Base-by-base conservation (phyloP, 495 filamentous ascomycete genomes). In the Hypoxylon subgilvum region DNA sequence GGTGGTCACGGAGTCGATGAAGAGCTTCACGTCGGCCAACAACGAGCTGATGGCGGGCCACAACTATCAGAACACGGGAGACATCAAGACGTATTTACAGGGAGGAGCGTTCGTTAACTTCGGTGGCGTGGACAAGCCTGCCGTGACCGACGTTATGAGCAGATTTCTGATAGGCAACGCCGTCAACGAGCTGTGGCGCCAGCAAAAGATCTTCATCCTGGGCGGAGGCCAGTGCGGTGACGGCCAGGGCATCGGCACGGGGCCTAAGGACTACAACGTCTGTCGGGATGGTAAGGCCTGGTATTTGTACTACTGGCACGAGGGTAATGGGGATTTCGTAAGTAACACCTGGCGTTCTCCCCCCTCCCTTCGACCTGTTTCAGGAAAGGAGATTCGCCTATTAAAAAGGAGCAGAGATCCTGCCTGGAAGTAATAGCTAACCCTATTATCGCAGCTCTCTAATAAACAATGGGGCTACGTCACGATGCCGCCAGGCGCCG, bases 221-320 rank as follows among this genome's bases (percentile, higher is more conserved):
- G 52, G 41, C 12, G 52, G 52, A 0, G 52, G 31, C 8, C 36
- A 46, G 1, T 54, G 51, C 40, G 51, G 41, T 6, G 52, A 55
- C 34, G 42, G 52, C 12, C 32, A 55, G 31, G 52, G 41, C 4
- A 55, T 46, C 23, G 52, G 41, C 7, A 30, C 41, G 7, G 52
- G 41, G 8, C 52, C 52, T 6, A 10, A 55, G 42, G 52, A 55
- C 6, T 55, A 55, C 10, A 46, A 16, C 23, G 4, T 55, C 7
- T 46, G 41, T 7, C 32, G 42, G 1, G 52, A 55, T 13, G 52
- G 52, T 0, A 38, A 32, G 5, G 41, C 41, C 2, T 55, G 52
- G 52, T 55, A 55, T 5, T n/a, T 55, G 31, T 55, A 55, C 41
- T 55, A 55, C 25, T 55, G 52, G 41, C 52, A 55, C 23, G 52